Base-by-base conservation (phyloP, 2,329 filamentous ascomycete species). In the Sporothrix dimorphospora region DNA sequence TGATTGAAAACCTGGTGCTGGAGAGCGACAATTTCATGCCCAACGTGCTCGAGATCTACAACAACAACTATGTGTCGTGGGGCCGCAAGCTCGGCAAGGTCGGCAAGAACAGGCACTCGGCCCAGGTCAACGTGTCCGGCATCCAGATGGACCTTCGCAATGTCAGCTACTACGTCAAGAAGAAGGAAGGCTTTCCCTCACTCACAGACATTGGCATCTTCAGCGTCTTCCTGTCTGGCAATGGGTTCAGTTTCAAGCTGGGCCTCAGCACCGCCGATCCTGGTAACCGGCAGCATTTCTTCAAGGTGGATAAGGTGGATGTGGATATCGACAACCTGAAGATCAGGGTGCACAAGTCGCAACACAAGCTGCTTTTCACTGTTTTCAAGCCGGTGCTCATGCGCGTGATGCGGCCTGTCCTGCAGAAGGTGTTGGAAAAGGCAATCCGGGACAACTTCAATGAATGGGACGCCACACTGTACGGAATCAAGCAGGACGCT, bases 1-100 rank as follows among this genome's bases (percentile, higher is more conserved):
- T 98, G 66, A 88, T 99, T 59, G 96, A 99, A 85, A 99, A 99
- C 81, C 85, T 99, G 12, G 92, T 98, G 61, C 88, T 99, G 69
- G 96, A 99, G 84, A 94, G 93, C 76, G 94, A 98, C 85, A 99
- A 99, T 83, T 90, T 99, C 77, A 94, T 94, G 83, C 96, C 96
- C 75, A 99, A 99, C 77, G 87, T 95, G 5, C 82, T 97, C 51
- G 95, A 99, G 81, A 87, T 98, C 74, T 89, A 90, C 73, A 96
- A 90, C 79, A 94, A 98, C 83, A 96, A 98, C 85, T 97, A 96
- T 85, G 94, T 94, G 88, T 91, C 93, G 76, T 97, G 92, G 90
- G 96, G 95, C 49, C 94, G 96, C 79, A 98, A 97, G 90, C 91
- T 91, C 80, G 87, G 94, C 77, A 97, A 96, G 89, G 91, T 90